Percentiles rank a stretch among this genome's conserved stretches.
Conservation (phyloP, 2,329 filamentous ascomycete genomes). For the Calonectria pseudoturangicola region DNA sequence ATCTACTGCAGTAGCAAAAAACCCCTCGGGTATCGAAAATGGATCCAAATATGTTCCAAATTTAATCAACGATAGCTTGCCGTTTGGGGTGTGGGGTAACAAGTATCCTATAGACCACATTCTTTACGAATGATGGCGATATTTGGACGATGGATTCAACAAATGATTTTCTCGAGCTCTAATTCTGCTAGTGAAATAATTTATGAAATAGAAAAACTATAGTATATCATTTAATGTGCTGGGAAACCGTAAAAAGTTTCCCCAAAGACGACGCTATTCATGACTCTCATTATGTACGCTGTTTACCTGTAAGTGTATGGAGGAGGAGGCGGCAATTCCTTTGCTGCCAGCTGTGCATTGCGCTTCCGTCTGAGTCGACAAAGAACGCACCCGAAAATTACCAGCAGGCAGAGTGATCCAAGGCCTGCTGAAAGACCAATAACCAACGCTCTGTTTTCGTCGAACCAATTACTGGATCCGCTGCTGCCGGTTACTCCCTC, state of each 20-base stretch:
- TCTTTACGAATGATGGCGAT: too few relatives aligned
- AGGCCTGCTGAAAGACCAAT: conserved; percentile 6
- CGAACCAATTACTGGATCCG: conserved; percentile 11
- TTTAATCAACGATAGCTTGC: background rate
- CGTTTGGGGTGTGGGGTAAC: background rate
- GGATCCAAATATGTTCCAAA: background rate
- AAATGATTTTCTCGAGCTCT: too few relatives aligned
- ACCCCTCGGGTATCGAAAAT: background rate
- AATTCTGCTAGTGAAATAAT: background rate
- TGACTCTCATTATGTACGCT: background rate
- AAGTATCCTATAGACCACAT: background rate
- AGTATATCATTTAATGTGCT: background rate
- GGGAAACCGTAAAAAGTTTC: background rate
- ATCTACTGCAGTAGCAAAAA: background rate
- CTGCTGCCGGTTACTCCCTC: background rate
- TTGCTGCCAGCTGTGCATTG: conserved; percentile 27
- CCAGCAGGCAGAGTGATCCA: conserved; percentile 2
- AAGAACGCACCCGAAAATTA: background rate
- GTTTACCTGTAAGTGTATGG: conserved; percentile 9
- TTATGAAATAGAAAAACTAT: background rate
- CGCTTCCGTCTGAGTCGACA: conserved; percentile 14
- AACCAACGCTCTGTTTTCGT: conserved; percentile 2
- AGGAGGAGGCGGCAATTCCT: conserved; percentile 4
- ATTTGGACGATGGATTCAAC: too few relatives aligned
- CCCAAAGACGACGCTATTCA: conserved; percentile 12